Evolutionary conservation across 441 rosid genomes (phyloP).

Genomic region (Viola pubescens): DNA sequence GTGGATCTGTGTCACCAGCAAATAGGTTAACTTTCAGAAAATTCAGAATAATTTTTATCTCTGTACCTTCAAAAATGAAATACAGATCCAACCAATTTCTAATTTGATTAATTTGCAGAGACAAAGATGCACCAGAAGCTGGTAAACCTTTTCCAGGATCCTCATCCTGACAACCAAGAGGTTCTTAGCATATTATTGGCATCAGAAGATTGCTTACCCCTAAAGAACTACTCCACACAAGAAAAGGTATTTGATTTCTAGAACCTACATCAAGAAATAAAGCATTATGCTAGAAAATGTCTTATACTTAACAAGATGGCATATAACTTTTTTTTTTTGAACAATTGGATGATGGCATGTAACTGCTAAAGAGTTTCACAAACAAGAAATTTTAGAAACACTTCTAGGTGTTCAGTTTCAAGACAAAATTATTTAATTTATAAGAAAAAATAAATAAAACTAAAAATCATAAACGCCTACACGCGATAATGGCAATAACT

Average conservation of each 20-base stretch:
- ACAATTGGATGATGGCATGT: too few species aligned
- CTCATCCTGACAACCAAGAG: constrained; percentile 57
- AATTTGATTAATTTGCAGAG: constrained; percentile 32
- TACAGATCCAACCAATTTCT: neutral
- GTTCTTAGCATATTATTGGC: constrained; percentile 48
- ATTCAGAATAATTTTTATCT: constrained; percentile 13
- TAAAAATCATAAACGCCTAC: too few species aligned
- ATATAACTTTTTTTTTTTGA: too few species aligned
- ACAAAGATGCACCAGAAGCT: constrained; percentile 49
- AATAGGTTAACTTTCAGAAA: constrained; percentile 37
- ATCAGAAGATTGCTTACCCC: constrained; percentile 44
- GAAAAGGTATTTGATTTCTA: constrained; percentile 31
- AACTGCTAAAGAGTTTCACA: too few species aligned
- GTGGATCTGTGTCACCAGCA: constrained; percentile 50
- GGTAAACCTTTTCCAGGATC: constrained; percentile 27
- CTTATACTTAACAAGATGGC: too few species aligned
- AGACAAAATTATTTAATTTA: too few species aligned
- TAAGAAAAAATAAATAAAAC: too few species aligned
- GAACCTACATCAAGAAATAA: neutral
- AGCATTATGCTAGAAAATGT: neutral
- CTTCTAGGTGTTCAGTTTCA: too few species aligned
- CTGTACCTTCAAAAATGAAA: constrained; percentile 4
- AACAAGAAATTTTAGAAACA: too few species aligned
- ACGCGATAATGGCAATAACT: too few species aligned
- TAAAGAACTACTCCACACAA: constrained; percentile 41